phyloP scores from a whole-genome alignment of 768 basidiomycete genomes.

The Suillus subluteus region DNA sequence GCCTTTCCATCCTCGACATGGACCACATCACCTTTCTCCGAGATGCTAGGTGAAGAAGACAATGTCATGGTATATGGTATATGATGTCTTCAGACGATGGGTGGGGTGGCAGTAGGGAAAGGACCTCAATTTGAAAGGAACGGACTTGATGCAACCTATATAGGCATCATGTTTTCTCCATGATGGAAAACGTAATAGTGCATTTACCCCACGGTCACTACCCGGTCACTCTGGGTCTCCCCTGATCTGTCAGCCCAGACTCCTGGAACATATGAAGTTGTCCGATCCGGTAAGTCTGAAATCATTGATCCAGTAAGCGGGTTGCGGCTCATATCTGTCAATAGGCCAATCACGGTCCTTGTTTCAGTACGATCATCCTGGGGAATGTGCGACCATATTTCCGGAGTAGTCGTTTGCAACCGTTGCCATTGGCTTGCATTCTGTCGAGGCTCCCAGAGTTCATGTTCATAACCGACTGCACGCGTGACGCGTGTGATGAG shows the following conservation, averaged over 20 bases:
- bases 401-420: background rate
- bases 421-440: background rate
- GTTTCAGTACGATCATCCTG: background rate
- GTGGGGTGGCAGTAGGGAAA: background rate
- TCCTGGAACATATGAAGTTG: background rate
- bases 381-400: background rate
- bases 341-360: background rate
- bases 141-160: background rate
- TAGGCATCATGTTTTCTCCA: background rate
- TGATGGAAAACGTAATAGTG: background rate
- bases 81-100: background rate
- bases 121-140: background rate
- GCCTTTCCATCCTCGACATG: constrained; percentile 14
- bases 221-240: no score
- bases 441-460: background rate
- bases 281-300: background rate
- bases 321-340: background rate
- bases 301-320: background rate
- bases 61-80: background rate
- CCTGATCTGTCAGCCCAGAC: background rate
- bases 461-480: background rate
- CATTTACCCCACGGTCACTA: background rate
- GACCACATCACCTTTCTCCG: constrained; percentile 13
- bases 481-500: background rate
- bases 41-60: constrained; percentile 9